phyloP scores from a whole-genome alignment of 2,329 filamentous ascomycete genomes.

The Paraphaeosphaeria minitans region DNA sequence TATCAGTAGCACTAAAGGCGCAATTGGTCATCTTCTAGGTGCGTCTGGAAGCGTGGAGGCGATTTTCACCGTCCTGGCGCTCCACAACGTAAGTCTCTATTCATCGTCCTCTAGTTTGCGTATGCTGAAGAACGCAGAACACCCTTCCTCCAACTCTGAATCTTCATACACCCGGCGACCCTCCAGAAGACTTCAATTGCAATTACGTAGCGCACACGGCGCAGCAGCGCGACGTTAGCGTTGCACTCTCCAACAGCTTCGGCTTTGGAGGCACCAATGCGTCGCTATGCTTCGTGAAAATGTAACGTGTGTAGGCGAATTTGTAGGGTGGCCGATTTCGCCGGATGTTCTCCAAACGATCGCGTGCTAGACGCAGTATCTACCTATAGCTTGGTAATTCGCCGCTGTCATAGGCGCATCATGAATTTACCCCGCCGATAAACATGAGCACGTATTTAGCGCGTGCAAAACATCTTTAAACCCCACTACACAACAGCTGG shows the following conservation, averaged over 20 bases:
- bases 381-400: constrained; percentile 20
- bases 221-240: constrained; percentile 71
- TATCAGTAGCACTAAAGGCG: constrained; percentile 92
- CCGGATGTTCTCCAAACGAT: not conserved
- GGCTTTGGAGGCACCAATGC: constrained; percentile 98
- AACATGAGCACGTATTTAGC: constrained; percentile 13
- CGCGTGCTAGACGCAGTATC: not conserved
- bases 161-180: constrained; percentile 64
- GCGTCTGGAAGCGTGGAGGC: constrained; percentile 91
- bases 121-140: constrained; percentile 59
- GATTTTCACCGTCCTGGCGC: constrained; percentile 79
- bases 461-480: constrained; percentile 6
- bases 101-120: not conserved
- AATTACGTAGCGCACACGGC: constrained; percentile 80
- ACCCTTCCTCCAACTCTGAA: constrained; percentile 87
- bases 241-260: constrained; percentile 92
- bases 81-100: constrained; percentile 69
- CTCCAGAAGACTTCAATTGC: constrained; percentile 71
- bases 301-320: constrained; percentile 22
- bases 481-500: constrained; percentile 13
- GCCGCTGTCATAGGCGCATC: constrained; percentile 23
- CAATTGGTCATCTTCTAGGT: constrained; percentile 87
- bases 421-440: constrained; percentile 21
- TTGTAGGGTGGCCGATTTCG: not conserved
- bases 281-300: constrained; percentile 74